Evolutionary conservation across 208 protist species (phyloP).

Genomic region (Trypanosomatidae sp.): DNA sequence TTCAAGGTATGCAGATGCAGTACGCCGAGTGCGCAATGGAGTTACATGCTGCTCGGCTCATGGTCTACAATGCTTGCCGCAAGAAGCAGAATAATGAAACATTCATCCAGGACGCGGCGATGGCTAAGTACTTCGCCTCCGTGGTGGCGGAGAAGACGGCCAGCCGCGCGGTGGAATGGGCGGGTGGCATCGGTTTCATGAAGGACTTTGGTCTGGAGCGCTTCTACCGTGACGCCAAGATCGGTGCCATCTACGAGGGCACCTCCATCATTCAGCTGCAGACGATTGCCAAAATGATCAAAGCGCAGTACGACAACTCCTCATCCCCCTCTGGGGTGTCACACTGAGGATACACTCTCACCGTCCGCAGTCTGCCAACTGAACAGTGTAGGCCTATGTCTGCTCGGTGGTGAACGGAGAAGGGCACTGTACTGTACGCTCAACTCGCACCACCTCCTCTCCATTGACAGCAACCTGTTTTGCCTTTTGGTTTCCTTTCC

Average conservation of each 20-base stretch:
- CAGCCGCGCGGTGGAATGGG: conserved; percentile 90
- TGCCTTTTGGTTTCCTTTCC: too few relatives aligned
- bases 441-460: neutral
- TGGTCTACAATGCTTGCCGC: conserved; percentile 94
- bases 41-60: conserved; percentile 77
- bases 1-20: conserved; percentile 96
- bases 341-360: neutral
- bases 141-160: conserved; percentile 84
- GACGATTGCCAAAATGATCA: conserved; percentile 93
- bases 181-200: conserved; percentile 97
- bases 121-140: conserved; percentile 94
- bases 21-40: conserved; percentile 76
- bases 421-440: neutral
- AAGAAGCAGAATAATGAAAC: conserved; percentile 79
- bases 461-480: neutral
- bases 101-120: conserved; percentile 95
- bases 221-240: conserved; percentile 94
- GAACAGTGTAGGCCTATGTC: neutral
- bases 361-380: neutral
- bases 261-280: conserved; percentile 96
- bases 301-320: conserved; percentile 51
- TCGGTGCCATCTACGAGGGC: conserved; percentile 94
- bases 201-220: conserved; percentile 95
- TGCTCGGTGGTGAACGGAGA: neutral
- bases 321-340: neutral